Evolutionary conservation across 169 alveolate genomes (phyloP).

Genomic region (Eimeria sp.): DNA sequence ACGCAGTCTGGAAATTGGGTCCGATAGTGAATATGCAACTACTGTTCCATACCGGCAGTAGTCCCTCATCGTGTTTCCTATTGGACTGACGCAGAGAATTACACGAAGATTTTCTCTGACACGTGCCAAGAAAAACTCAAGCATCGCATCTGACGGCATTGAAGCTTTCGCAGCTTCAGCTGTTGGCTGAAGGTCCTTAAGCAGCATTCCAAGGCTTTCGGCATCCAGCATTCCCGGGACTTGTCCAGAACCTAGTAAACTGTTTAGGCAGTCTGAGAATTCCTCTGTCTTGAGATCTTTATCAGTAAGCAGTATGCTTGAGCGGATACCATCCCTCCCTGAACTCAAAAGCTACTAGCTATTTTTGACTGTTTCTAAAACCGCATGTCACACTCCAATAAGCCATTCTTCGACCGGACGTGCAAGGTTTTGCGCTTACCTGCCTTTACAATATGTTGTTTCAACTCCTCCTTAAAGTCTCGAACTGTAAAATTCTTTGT

Average conservation of each 20-base stretch:
- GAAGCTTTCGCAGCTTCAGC: slow-evolving; percentile 68
- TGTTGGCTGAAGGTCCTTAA: slow-evolving; percentile 50
- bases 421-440: slow-evolving; percentile 88
- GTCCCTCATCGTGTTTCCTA: slow-evolving; percentile 95
- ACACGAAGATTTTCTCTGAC: slow-evolving; percentile 96
- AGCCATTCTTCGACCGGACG: not conserved
- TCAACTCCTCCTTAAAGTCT: slow-evolving; percentile 96
- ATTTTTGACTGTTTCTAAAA: not conserved
- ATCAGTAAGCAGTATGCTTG: slow-evolving; percentile 94
- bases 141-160: slow-evolving; percentile 89
- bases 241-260: slow-evolving; percentile 95
- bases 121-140: slow-evolving; percentile 93
- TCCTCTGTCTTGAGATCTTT: slow-evolving; percentile 95
- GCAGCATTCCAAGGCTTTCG: slow-evolving; percentile 91
- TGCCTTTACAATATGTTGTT: slow-evolving; percentile 93
- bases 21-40: not conserved
- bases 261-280: slow-evolving; percentile 96
- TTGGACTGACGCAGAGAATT: slow-evolving; percentile 95
- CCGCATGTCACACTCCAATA: not conserved
- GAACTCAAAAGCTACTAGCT: not conserved
- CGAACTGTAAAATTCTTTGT: slow-evolving; percentile 94
- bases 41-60: slow-evolving; percentile 93
- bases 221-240: slow-evolving; percentile 94
- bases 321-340: slow-evolving; percentile 67
- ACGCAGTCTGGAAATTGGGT: not conserved